Evolutionary conservation across 2,329 filamentous ascomycete genomes (phyloP).

Genomic region (Xylariaceae sp.): DNA sequence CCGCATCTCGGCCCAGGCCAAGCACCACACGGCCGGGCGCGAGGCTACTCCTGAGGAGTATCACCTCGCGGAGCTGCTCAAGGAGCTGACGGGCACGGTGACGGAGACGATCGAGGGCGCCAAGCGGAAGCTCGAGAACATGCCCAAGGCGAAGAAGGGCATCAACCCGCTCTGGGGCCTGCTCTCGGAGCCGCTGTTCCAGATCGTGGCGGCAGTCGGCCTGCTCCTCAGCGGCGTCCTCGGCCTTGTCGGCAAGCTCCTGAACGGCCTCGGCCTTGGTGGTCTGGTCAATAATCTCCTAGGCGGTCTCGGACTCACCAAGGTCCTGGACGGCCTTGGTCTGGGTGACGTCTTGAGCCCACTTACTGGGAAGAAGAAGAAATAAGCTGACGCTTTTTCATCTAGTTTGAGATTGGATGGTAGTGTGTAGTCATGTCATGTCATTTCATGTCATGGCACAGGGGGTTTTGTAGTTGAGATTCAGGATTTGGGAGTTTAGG

Average conservation of each 20-base stretch:
- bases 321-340: slow-evolving; percentile 69
- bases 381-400: slow-evolving; percentile 12
- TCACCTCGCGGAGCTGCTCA: slow-evolving; percentile 75
- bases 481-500: too few species aligned
- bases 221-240: slow-evolving; percentile 77
- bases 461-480: too few species aligned
- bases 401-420: too few species aligned
- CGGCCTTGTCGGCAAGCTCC: slow-evolving; percentile 73
- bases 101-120: slow-evolving; percentile 79
- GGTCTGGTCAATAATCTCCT: slow-evolving; percentile 74
- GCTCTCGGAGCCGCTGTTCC: slow-evolving; percentile 78
- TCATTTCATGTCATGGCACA: too few species aligned
- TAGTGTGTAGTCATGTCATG: too few species aligned
- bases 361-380: slow-evolving; percentile 39
- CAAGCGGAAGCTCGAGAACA: slow-evolving; percentile 82
- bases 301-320: slow-evolving; percentile 69
- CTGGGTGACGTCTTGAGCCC: slow-evolving; percentile 43
- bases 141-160: slow-evolving; percentile 93
- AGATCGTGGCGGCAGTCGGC: slow-evolving; percentile 87
- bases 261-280: slow-evolving; percentile 77
- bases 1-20: slow-evolving; percentile 76
- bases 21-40: slow-evolving; percentile 68
- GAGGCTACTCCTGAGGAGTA: slow-evolving; percentile 81
- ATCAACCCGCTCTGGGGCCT: slow-evolving; percentile 85
- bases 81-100: slow-evolving; percentile 78